A percentile compares a stretch with the other conserved stretches of the same genome.
Conservation (phyloP, 495 filamentous ascomycete genomes). For the Polyplosphaeria fusca region DNA sequence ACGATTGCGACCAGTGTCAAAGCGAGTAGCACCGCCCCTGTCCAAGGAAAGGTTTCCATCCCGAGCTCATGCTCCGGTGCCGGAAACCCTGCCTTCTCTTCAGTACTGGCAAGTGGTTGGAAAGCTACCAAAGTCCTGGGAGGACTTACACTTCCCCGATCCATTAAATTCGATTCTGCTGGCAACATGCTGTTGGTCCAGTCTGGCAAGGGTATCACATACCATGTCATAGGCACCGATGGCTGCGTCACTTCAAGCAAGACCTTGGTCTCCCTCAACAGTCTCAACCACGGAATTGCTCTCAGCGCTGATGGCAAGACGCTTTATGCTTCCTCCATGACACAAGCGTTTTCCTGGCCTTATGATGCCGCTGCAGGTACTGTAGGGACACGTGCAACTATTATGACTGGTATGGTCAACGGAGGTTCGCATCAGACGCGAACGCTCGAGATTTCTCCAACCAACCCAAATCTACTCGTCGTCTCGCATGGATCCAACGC, state of each 20-base stretch:
- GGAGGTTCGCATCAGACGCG: conserved; percentile 26
- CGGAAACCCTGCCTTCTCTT: conserved; percentile 17
- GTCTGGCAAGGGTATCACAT: conserved; percentile 27
- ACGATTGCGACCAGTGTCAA: conserved; percentile 5
- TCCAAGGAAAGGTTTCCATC: background rate
- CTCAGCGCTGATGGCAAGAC: conserved; percentile 29
- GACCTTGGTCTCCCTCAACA: conserved; percentile 26
- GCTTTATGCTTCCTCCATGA: conserved; percentile 30
- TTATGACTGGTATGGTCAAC: conserved; percentile 32
- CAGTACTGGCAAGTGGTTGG: conserved; percentile 22
- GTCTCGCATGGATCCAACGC: conserved; percentile 31
- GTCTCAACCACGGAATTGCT: conserved; percentile 33
- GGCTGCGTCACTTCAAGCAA: conserved; percentile 27
- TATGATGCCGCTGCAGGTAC: conserved; percentile 29
- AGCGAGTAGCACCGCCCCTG: conserved; percentile 8
- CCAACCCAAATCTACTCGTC: conserved; percentile 20
- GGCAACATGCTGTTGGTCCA: conserved; percentile 34
- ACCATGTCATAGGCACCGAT: conserved; percentile 17
- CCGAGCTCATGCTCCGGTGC: conserved; percentile 26
- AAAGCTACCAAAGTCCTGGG: conserved; percentile 29
- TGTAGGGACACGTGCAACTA: conserved; percentile 22
- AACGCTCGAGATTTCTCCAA: conserved; percentile 16
- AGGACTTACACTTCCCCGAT: conserved; percentile 27
- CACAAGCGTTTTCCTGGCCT: conserved; percentile 22
- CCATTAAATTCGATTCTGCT: conserved; percentile 26